Conservation (phyloP, 352 stramenopile species). For the Phytophthora constricta region DNA sequence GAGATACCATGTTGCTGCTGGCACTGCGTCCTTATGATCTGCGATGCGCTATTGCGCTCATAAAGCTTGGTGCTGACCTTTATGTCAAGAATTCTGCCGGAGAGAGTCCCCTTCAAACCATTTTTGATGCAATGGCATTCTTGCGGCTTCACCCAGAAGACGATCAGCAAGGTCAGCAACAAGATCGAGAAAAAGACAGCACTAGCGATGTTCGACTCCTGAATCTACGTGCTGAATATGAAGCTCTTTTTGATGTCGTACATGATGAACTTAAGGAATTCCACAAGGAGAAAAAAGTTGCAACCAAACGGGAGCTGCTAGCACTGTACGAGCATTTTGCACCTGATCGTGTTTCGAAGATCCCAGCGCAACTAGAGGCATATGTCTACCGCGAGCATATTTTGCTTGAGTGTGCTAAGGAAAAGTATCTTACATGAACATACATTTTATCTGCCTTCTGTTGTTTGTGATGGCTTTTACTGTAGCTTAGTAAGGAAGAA, state of each 20-base stretch:
- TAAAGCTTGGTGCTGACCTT: conserved; percentile 43
- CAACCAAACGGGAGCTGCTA: conserved; percentile 36
- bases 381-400: conserved; percentile 57
- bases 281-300: conserved; percentile 31
- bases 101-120: conserved; percentile 43
- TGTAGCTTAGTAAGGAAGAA: conserved; percentile 22
- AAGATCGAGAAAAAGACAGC: background rate
- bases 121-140: conserved; percentile 42
- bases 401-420: conserved; percentile 45
- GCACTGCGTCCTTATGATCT: conserved; percentile 55
- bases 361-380: conserved; percentile 51
- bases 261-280: conserved; percentile 35
- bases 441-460: background rate
- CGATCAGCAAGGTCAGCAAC: conserved; percentile 3
- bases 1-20: conserved; percentile 63
- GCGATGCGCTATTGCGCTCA: conserved; percentile 35
- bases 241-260: conserved; percentile 40
- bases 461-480: background rate
- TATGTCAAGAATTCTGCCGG: conserved; percentile 30
- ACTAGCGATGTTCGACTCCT: conserved; percentile 20
- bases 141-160: conserved; percentile 35
- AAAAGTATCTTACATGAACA: conserved; percentile 55
- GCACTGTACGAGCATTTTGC: conserved; percentile 53
- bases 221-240: conserved; percentile 28
- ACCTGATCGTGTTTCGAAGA: conserved; percentile 61